Conservation (phyloP, 441 rosid species). For the Sinapis alba region DNA sequence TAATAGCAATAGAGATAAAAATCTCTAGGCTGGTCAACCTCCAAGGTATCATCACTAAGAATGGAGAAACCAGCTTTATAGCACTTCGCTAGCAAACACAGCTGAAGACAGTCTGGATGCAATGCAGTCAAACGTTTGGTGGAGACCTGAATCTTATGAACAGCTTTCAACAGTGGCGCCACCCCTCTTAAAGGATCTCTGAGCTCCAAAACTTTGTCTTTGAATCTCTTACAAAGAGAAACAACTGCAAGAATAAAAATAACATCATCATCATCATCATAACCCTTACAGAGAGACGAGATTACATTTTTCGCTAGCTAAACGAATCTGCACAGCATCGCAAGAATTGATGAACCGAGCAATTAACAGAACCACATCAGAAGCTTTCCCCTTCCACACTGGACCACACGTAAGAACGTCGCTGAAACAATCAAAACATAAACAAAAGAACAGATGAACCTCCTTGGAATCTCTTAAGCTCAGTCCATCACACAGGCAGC, state of each 20-base stretch:
- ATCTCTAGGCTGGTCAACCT: conserved; percentile 90
- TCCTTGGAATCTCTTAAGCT: background rate
- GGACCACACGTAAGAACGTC: conserved; percentile 66
- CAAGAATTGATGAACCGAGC: conserved; percentile 74
- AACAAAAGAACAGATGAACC: background rate
- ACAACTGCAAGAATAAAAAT: conserved; percentile 53
- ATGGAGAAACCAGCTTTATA: conserved; percentile 80
- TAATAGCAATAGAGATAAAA: conserved; percentile 89
- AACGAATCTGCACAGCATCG: conserved; percentile 68
- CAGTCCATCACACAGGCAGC: conserved; percentile 22
- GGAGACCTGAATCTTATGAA: conserved; percentile 74
- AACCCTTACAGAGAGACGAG: background rate
- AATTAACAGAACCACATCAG: conserved; percentile 43
- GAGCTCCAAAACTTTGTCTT: conserved; percentile 71
- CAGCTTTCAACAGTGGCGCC: conserved; percentile 67
- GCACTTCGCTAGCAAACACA: conserved; percentile 75
- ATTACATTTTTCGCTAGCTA: conserved; percentile 81
- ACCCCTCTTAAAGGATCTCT: conserved; percentile 78
- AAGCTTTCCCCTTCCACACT: conserved; percentile 58
- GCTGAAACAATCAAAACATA: conserved; percentile 49
- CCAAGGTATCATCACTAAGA: conserved; percentile 81
- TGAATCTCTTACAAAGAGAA: conserved; percentile 78
- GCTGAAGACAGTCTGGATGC: conserved; percentile 92
- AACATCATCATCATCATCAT: conserved; percentile 5
- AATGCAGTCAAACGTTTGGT: conserved; percentile 76